A percentile compares a stretch with the other conserved stretches of the same genome.
phyloP scores from a whole-genome alignment of 139 green algal species.

The Diplosphaera chodatii region DNA sequence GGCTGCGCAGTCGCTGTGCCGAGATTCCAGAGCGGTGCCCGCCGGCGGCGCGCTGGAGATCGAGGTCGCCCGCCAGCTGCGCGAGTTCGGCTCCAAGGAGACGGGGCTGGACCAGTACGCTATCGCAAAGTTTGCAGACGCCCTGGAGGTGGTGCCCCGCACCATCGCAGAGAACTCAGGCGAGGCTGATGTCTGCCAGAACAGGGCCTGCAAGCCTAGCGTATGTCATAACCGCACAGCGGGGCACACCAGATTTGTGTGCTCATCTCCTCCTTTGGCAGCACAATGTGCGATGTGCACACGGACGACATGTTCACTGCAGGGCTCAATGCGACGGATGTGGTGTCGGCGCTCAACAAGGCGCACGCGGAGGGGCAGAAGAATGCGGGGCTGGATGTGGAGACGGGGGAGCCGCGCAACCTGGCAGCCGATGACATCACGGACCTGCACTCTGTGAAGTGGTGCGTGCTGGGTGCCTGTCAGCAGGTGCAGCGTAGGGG shows the following conservation, averaged over 20 bases:
- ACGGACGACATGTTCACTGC: slow-evolving; percentile 1
- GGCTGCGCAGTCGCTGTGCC: slow-evolving; percentile 50
- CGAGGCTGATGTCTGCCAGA: slow-evolving; percentile 20
- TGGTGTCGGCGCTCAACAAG: slow-evolving; percentile 72
- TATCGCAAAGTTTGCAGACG: slow-evolving; percentile 86
- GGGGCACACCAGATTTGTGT: too few relatives aligned
- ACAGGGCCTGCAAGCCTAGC: too few relatives aligned
- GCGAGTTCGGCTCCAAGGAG: slow-evolving; percentile 40
- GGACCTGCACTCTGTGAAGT: slow-evolving; percentile 79
- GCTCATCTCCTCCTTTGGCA: too few relatives aligned
- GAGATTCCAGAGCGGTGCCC: slow-evolving; percentile 69
- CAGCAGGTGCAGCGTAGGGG: too few relatives aligned
- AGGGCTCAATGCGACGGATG: slow-evolving; percentile 66
- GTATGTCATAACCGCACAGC: too few relatives aligned
- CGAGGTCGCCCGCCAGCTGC: slow-evolving; percentile 68
- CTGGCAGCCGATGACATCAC: slow-evolving; percentile 51
- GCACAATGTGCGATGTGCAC: too few relatives aligned
- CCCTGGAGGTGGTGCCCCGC: slow-evolving; percentile 85
- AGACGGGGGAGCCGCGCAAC: slow-evolving; percentile 64
- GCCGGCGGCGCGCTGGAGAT: slow-evolving; percentile 87
- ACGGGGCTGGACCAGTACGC: slow-evolving; percentile 96
- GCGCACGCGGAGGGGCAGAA: slow-evolving; percentile 73
- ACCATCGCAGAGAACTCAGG: slow-evolving; percentile 90
- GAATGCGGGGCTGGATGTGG: slow-evolving; percentile 79
- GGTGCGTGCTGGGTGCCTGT: not conserved